Percentiles rank a stretch among this genome's conserved stretches.
Evolutionary conservation across 495 filamentous ascomycete species (phyloP).

Genomic region (Paragyromitra xinjiangensis): DNA sequence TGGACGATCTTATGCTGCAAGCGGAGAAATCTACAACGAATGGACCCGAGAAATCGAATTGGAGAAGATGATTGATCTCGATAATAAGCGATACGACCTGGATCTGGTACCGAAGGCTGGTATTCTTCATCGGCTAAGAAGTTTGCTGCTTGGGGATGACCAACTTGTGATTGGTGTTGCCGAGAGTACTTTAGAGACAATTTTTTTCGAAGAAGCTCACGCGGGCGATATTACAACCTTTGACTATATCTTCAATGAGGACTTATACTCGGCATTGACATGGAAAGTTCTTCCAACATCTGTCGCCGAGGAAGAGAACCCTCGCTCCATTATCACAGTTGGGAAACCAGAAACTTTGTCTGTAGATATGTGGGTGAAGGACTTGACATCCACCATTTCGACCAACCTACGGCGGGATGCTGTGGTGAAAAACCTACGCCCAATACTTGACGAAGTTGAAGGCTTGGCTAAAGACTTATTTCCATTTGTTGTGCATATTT

Average conservation of each 20-base stretch:
- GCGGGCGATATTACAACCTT: constrained; percentile 41
- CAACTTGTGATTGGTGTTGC: constrained; percentile 73
- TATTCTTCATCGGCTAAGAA: constrained; percentile 72
- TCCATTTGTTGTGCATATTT: constrained; percentile 82
- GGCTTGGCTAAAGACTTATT: constrained; percentile 75
- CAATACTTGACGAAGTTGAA: constrained; percentile 69
- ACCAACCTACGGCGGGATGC: constrained; percentile 69
- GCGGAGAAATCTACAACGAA: constrained; percentile 69
- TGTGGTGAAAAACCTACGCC: constrained; percentile 71
- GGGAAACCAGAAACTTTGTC: constrained; percentile 45
- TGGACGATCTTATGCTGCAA: constrained; percentile 82
- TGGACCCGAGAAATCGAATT: constrained; percentile 68
- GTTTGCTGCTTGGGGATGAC: constrained; percentile 71
- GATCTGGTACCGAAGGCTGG: constrained; percentile 65
- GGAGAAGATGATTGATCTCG: constrained; percentile 62
- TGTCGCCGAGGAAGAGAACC: constrained; percentile 36
- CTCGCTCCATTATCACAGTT: constrained; percentile 39
- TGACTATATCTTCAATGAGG: constrained; percentile 46
- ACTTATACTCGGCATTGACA: constrained; percentile 48
- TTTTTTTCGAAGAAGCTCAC: constrained; percentile 62
- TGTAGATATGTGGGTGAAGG: constrained; percentile 69
- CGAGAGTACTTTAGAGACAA: constrained; percentile 77
- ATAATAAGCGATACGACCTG: constrained; percentile 59
- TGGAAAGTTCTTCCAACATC: constrained; percentile 44
- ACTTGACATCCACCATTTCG: constrained; percentile 69